Evolutionary conservation across 2,329 filamentous ascomycete genomes (phyloP).

Genomic region (Biscogniauxia mediterranea): DNA sequence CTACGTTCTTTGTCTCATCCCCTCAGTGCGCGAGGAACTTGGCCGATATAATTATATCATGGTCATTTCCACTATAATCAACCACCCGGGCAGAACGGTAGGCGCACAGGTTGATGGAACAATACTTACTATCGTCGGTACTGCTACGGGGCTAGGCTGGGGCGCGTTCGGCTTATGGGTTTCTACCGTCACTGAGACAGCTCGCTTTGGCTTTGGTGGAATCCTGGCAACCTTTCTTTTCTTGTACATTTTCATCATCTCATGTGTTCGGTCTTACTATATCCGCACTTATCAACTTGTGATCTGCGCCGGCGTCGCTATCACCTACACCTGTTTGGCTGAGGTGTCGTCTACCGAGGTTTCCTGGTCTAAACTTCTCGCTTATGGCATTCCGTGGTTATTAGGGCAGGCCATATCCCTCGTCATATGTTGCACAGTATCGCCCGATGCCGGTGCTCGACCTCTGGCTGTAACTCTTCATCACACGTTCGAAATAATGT

Average conservation of each 20-base stretch:
- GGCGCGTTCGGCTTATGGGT: conserved; percentile 53
- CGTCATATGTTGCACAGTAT: conserved; percentile 45
- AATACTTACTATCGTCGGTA: conserved; percentile 51
- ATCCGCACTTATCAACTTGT: conserved; percentile 55
- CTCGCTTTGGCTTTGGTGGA: conserved; percentile 50
- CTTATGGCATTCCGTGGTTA: conserved; percentile 55
- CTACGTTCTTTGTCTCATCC: conserved; percentile 55
- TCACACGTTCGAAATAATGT: conserved; percentile 46
- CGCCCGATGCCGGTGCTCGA: conserved; percentile 56
- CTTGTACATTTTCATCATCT: conserved; percentile 50
- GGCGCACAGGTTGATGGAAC: conserved; percentile 58
- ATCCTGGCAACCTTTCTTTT: conserved; percentile 55
- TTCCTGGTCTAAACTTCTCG: conserved; percentile 49
- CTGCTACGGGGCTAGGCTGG: conserved; percentile 53
- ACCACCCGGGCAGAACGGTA: conserved; percentile 55
- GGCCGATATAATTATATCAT: conserved; percentile 56
- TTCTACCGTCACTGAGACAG: conserved; percentile 48
- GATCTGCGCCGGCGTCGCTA: conserved; percentile 54
- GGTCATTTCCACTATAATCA: conserved; percentile 55
- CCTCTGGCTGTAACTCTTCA: conserved; percentile 48
- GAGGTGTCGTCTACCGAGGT: conserved; percentile 43
- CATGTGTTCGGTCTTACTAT: conserved; percentile 54
- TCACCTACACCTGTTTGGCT: conserved; percentile 52
- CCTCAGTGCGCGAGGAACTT: conserved; percentile 46
- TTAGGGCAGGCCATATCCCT: conserved; percentile 54